Evolutionary conservation across 2,329 filamentous ascomycete genomes (phyloP).

Genomic region (Fusarium oligoseptatum): DNA sequence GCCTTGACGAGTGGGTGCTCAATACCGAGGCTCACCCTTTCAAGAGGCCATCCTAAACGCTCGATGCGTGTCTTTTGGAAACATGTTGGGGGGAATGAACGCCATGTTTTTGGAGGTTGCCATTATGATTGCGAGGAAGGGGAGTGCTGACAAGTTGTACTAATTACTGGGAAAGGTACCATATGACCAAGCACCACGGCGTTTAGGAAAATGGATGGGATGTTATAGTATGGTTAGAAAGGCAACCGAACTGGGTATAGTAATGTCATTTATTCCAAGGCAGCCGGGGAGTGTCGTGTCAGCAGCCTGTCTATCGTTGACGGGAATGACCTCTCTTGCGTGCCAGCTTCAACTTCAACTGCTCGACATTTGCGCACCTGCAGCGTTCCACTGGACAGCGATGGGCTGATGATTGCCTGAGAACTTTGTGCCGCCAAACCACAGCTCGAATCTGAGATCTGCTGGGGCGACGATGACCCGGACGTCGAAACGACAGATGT

Average conservation of each 20-base stretch:
- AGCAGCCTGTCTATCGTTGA: neutral
- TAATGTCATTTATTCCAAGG: conserved; percentile 23
- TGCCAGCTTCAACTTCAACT: neutral
- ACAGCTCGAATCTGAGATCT: conserved; percentile 62
- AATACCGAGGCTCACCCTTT: conserved; percentile 75
- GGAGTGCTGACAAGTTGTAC: conserved; percentile 7
- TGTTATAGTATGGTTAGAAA: conserved; percentile 22
- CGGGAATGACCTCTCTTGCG: neutral
- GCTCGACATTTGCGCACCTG: neutral
- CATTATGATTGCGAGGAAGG: conserved; percentile 4
- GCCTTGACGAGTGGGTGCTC: conserved; percentile 76
- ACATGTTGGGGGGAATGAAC: neutral
- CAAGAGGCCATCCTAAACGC: conserved; percentile 54
- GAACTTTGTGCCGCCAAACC: conserved; percentile 48
- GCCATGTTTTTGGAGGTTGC: neutral
- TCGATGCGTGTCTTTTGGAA: conserved; percentile 5
- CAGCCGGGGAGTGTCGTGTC: conserved; percentile 2
- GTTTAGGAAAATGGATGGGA: conserved; percentile 32
- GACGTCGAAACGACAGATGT: conserved; percentile 61
- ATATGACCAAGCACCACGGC: conserved; percentile 20
- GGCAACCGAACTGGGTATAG: conserved; percentile 22
- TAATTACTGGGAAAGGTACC: conserved; percentile 13
- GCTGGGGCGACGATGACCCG: conserved; percentile 67
- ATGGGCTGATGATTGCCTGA: conserved; percentile 39
- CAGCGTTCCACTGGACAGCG: conserved; percentile 35